Evolutionary conservation across 2,329 filamentous ascomycete genomes (phyloP).

Genomic region (Phoma sp.): DNA sequence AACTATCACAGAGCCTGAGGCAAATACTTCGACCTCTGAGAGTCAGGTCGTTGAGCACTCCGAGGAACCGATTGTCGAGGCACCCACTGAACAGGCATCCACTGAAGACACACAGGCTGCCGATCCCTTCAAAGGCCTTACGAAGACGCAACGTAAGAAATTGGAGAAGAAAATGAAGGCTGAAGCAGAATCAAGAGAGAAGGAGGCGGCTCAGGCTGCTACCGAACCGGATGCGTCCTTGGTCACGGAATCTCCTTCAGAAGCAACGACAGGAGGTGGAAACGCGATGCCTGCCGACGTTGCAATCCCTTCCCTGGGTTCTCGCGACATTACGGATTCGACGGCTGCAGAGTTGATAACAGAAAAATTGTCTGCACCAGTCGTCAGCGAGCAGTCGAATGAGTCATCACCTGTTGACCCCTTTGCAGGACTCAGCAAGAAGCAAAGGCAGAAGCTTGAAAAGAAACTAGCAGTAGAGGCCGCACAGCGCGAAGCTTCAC

Average conservation of each 20-base stretch:
- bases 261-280: too few relatives aligned
- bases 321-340: too few relatives aligned
- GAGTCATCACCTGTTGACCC: not conserved
- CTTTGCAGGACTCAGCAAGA: slow-evolving; percentile 10
- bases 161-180: slow-evolving; percentile 23
- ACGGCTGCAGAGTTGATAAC: too few relatives aligned
- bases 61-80: not conserved
- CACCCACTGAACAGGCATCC: not conserved
- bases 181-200: not conserved
- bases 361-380: too few relatives aligned
- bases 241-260: too few relatives aligned
- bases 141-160: slow-evolving; percentile 28
- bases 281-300: too few relatives aligned
- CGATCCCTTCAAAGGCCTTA: slow-evolving; percentile 6
- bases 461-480: slow-evolving; percentile 13
- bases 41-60: not conserved
- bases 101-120: not conserved
- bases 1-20: too few relatives aligned
- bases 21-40: not conserved
- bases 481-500: slow-evolving; percentile 4
- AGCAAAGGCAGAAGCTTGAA: slow-evolving; percentile 32
- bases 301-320: too few relatives aligned
- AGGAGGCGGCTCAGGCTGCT: too few relatives aligned
- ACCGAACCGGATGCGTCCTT: too few relatives aligned
- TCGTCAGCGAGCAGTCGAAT: too few relatives aligned